Evolutionary conservation across 2,329 filamentous ascomycete genomes (phyloP), one percentile per base, ranked within the genome.

Genomic region (Colletotrichum graminicola): DNA sequence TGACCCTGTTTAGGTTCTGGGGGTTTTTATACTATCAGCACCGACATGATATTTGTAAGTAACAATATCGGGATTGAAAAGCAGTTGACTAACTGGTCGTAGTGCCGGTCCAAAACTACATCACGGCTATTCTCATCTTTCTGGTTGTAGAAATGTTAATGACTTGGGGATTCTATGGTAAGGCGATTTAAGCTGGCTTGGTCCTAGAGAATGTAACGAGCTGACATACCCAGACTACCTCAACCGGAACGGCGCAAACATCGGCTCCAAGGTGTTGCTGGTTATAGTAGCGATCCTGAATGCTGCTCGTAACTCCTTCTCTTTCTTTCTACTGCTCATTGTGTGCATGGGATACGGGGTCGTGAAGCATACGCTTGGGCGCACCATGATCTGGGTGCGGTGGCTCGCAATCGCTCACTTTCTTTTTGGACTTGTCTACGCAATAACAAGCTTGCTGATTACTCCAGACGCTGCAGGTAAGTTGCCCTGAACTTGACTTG

Each of bases 321-420:
- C 95, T 0, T 99, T 99, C 86, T 99, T 99, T 86, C 86, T 99
- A 61, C 88, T 99, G 11, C 90, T 99, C 64, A 98, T 99, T 75
- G 96, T 99, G 41, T 99, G 96, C 82, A 99, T 99, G 96, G 96
- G 96, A 41, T 99, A 99, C 77, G 96, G 96, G 76, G 97, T 99
- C 32, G 97, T 99, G 75, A 98, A 98, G 83, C 93, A 92, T 2
- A 94, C 92, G 2, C 88, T 99, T 5, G 96, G 96, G 69, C 93
- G 92, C 77, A 95, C 94, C 16, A 99, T 99, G 96, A 90, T 95
- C 75, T 95, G 93, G 77, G 95, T 98, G 54, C 93, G 96, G 71
- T 93, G 93, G 84, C 89, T 99, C 23, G 96, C 96, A 21, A 92
- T 95, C 73, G 93, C 92, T 2, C 96, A 99, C 82, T 99, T 99